Evolutionary conservation across 1,284 basidiomycete species (phyloP), one percentile per base, ranked within the genome.

Genomic region (Austroboletus niveus): DNA sequence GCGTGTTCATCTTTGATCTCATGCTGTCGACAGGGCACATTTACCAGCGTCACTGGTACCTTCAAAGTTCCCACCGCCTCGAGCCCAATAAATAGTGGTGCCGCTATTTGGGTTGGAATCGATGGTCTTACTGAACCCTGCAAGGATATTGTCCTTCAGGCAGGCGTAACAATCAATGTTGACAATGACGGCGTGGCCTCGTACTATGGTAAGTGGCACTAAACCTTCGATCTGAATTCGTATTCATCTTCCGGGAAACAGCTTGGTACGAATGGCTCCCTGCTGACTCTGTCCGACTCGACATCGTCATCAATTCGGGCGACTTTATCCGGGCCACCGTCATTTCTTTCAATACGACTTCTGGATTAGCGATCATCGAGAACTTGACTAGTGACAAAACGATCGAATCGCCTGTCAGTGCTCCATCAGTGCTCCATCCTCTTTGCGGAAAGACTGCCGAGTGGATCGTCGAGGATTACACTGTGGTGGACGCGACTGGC

Each of bases 191-290:
- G 51, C 2, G 1, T 0, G 1, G 45, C 38, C 38, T 46, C 51
- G 6, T 66, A 59, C 30, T 31, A 41, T 42, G 53, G 62, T 61
- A 14, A 50, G 60, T 27, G 15, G 20, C 17, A 5, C 24, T 5
- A 1, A 42, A 8, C 7, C 1, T 20, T 29, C 10, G 7, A 8
- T 22, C 31, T 2, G 12, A 22, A 30, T 41, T 27, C 6, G 11
- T 47, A 43, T 29, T 56, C 32, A 55, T 27, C 2, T 41, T 41
- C 9, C 39, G 22, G 24, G 8, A 24, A 48, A 51, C 36, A 63
- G 63, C 51, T 40, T 63, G 63, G 58, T 61, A 56, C 39, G 47
- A 65, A 15, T 60, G 52, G 61, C 51, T 34, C 42, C 50, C 59
- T 3, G 61, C 48, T 29, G 17, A 45, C 15, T 20, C 51, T n/a